Conservation (phyloP, 805 yeast species). For the Kodamaea jinghongensis region DNA sequence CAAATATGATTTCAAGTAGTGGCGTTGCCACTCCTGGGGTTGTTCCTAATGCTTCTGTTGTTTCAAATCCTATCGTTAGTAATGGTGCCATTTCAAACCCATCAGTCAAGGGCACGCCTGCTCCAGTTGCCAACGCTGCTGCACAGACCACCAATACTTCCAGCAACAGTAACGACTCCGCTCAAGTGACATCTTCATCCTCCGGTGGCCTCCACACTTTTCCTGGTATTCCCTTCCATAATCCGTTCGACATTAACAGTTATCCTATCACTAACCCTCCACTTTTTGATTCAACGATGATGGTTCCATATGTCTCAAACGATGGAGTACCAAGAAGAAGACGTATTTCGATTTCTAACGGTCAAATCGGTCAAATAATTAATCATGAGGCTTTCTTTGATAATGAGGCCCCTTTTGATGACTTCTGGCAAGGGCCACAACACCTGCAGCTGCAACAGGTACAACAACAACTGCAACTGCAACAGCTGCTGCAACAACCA, state of each 20-base stretch:
- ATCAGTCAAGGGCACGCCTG: not conserved
- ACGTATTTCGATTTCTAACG: conserved; percentile 78
- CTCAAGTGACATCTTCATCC: not conserved
- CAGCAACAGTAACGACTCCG: too few species aligned
- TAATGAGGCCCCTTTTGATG: conserved; percentile 23
- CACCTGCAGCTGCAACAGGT: conserved; percentile 8
- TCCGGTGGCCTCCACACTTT: not conserved
- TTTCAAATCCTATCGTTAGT: too few species aligned
- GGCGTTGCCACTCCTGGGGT: too few species aligned
- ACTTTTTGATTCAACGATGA: conserved; percentile 42
- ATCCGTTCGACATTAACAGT: conserved; percentile 38
- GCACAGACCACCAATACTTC: too few species aligned
- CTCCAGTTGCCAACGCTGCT: not conserved
- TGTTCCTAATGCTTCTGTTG: too few species aligned
- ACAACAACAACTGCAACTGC: conserved; percentile 1
- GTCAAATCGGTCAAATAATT: conserved; percentile 76
- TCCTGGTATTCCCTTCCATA: conserved; percentile 24
- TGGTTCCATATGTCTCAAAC: conserved; percentile 29
- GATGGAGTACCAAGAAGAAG: conserved; percentile 46
- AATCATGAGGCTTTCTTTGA: conserved; percentile 41
- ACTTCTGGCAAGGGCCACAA: conserved; percentile 10
- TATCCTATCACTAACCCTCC: conserved; percentile 50
- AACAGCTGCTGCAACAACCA: not conserved
- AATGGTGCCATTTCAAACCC: not conserved
- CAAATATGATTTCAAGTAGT: too few species aligned